These are phyloP conservation scores for Penicillium sp. DNA, from an alignment of 2,329 filamentous ascomycete species.

Conservation along the genomic window DNA sequence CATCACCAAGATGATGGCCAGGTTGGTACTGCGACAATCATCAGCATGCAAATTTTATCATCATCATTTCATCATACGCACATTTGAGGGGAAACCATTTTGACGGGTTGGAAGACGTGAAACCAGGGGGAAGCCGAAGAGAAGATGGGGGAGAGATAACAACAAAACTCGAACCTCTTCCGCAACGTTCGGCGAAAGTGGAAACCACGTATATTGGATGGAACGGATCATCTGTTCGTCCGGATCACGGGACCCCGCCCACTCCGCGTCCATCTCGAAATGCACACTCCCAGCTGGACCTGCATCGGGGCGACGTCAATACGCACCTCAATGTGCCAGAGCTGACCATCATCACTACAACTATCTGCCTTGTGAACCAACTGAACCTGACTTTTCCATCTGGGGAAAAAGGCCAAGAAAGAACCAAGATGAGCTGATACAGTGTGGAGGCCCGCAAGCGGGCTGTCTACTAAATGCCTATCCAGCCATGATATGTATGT, in stretches of 20 bases:
- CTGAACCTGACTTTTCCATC: background rate
- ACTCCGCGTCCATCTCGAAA: slow-evolving; percentile 3
- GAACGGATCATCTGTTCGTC: slow-evolving; percentile 2
- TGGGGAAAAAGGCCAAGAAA: background rate
- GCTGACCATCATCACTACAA: background rate
- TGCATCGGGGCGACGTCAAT: background rate
- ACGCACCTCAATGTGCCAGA: background rate
- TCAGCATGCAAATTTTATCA: background rate
- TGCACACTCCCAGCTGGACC: slow-evolving; percentile 3
- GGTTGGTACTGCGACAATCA: slow-evolving; percentile 68
- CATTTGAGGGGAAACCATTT: slow-evolving; percentile 69
- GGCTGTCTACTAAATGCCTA: slow-evolving; percentile 3
- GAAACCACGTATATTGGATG: slow-evolving; percentile 5
- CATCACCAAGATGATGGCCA: slow-evolving; percentile 93
- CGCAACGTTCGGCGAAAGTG: background rate
- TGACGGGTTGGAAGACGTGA: slow-evolving; percentile 33
- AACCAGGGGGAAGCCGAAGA: slow-evolving; percentile 8
- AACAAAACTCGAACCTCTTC: slow-evolving; percentile 5
- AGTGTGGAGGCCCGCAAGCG: slow-evolving; percentile 6
- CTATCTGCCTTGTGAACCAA: background rate
- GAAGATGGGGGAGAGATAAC: slow-evolving; percentile 5
- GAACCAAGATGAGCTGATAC: slow-evolving; percentile 3
- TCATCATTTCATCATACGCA: slow-evolving; percentile 41
- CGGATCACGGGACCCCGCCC: background rate
- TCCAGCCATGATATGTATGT: background rate